These are phyloP conservation scores for Aspergillus thermomutatus DNA, from an alignment of 2,329 filamentous ascomycete species.

Conservation along the genomic window DNA sequence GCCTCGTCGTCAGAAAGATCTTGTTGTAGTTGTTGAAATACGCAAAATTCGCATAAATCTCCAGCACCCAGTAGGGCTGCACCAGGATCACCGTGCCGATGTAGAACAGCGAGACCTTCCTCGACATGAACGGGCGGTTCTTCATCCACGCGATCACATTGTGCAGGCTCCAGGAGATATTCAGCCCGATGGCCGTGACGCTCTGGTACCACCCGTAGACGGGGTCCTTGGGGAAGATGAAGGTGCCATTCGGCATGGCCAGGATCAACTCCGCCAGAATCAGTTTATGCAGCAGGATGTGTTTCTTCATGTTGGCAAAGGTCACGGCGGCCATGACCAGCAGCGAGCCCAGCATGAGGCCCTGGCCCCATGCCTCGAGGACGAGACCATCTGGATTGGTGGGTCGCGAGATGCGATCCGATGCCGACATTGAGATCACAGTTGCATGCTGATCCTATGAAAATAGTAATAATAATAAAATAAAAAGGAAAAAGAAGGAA, in stretches of 20 bases:
- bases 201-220: constrained; percentile 64
- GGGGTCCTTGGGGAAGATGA: constrained; percentile 55
- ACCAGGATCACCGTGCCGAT: constrained; percentile 57
- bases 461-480: background rate
- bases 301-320: constrained; percentile 48
- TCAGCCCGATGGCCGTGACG: constrained; percentile 57
- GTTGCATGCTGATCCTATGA: background rate
- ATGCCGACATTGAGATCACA: constrained; percentile 7
- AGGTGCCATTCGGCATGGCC: constrained; percentile 56
- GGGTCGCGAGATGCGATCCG: constrained; percentile 18
- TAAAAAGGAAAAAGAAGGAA: background rate
- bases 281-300: constrained; percentile 49
- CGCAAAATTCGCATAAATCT: constrained; percentile 63
- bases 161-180: constrained; percentile 62
- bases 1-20: constrained; percentile 55
- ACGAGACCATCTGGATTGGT: constrained; percentile 33
- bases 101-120: constrained; percentile 52
- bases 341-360: constrained; percentile 48
- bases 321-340: constrained; percentile 50
- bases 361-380: constrained; percentile 49
- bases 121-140: constrained; percentile 57
- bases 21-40: constrained; percentile 58
- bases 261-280: constrained; percentile 55
- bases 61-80: constrained; percentile 63
- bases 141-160: constrained; percentile 68